Evolutionary conservation across 2,329 filamentous ascomycete genomes (phyloP), one percentile per base, ranked within the genome.

Genomic region (Ascosphaera aggregata): DNA sequence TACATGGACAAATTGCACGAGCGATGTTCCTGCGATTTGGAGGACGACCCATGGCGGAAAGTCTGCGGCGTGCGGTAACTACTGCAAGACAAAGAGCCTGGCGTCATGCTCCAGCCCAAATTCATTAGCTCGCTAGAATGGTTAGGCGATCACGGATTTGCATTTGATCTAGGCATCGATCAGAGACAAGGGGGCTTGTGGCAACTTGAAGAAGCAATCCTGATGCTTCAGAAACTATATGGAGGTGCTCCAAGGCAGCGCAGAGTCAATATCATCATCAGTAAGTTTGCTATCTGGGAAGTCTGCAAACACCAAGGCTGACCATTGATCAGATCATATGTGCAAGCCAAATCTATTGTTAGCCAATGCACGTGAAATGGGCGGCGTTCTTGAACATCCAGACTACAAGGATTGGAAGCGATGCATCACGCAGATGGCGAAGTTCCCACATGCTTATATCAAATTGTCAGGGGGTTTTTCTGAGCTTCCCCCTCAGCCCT

Each of bases 391-490:
- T 2, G 43, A 45, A 3, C 65, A 73, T 49, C 61, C 66, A 1
- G 62, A 66, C 18, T 84, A 78, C 54, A 56, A 67, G 41, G 67
- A 69, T 40, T 92, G 81, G 80, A 70, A 71, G 40, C 63, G 66
- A 11, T 66, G 72, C 43, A 72, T 92, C 51, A 69, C 69, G 48
- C 63, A 67, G 7, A 72, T 91, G 49, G 69, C 74, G 47, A 66
- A 66, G 42, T 70, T 69, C 52, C 59, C 64, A 37, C 67, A 64
- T 38, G 73, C 76, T n/a, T 91, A 78, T 61, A 80, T 94, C 69
- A 93, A 94, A 62, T 68, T 94, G n/a, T 86, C 79, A 0, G 86
- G 86, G 5, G 71, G 67, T 36, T 85, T 94, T 55, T 73, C 77
- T 15, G 81, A 93, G 58, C 73, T 94, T 57, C 66, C 61, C 0